Base-by-base conservation (phyloP, 2,329 filamentous ascomycete genomes). In the Neopestalotiopsis clavispora region DNA sequence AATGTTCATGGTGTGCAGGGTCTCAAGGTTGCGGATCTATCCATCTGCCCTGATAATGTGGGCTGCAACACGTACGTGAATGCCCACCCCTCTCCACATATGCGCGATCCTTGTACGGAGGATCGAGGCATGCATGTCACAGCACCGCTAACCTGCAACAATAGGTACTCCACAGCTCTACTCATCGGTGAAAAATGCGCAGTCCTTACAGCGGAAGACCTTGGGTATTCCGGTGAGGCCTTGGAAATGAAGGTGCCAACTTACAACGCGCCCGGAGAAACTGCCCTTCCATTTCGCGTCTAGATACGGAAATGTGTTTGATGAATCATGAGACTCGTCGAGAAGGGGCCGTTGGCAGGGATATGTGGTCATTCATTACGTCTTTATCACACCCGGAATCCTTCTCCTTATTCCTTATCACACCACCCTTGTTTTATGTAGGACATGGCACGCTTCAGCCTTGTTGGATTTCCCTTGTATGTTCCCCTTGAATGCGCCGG, bases 1-100 rank as follows among this genome's bases (percentile, higher is more conserved):
- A 94, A 94, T 73, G 92, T 94, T 3, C 91, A 94, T 77, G 92
- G 91, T 65, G 91, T 94, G 72, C 87, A 93, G 84, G 90, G 90
- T 17, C 86, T 94, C 74, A 94, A 94, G 86, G 91, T 94, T 30
- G 91, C 91, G 13, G 92, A 94, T 79, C 80, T 94, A 59, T 90
- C 86, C 65, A 92, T 94, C 83, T 94, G 91, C 79, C 92, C 92
- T 0, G 91, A 94, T 79, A 94, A 94, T 72, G 91, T 94, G 28
- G 92, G 90, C 70, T 90, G 89, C 81, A 90, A 91, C 80, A 90
- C 87, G 72, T 89, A 80, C 78, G 84, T 83, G 71, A 72, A 80
- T 74, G 71, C 75, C 76, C 12, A 23, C 12, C 17, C 23, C 20
- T 32, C 45, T 52, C 6, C 45, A 14, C 12, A 12, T 23, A 4